Evolutionary conservation across 371 early-diverging fungal species (phyloP).

Genomic region (Umbelopsis sp.): DNA sequence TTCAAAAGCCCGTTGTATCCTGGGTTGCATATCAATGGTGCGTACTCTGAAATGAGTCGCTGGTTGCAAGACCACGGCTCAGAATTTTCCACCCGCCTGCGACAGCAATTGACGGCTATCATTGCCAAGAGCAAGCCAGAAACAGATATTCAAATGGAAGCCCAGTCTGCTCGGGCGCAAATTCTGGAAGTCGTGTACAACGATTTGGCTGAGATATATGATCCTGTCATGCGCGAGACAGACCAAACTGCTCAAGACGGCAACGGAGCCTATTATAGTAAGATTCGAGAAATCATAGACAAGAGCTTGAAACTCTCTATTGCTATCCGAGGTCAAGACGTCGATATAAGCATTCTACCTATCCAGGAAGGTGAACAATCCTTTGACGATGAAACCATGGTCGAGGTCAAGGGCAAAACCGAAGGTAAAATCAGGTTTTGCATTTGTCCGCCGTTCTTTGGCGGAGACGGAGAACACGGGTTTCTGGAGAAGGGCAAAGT

Average conservation of each 20-base stretch:
- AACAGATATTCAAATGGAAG: constrained; percentile 49
- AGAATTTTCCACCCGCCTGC: constrained; percentile 52
- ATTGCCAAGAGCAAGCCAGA: constrained; percentile 52
- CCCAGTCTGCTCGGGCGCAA: constrained; percentile 36
- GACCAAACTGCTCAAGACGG: constrained; percentile 38
- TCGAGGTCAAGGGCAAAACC: constrained; percentile 39
- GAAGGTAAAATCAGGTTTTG: constrained; percentile 34
- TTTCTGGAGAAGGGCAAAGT: constrained; percentile 56
- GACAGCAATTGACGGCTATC: constrained; percentile 63
- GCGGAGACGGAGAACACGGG: constrained; percentile 46
- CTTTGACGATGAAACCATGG: constrained; percentile 51
- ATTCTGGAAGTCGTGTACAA: constrained; percentile 44
- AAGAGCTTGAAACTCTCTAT: constrained; percentile 55
- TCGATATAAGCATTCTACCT: constrained; percentile 51
- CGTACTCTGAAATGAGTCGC: constrained; percentile 50
- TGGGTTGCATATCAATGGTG: constrained; percentile 54
- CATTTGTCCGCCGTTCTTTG: constrained; percentile 41
- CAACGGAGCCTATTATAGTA: constrained; percentile 39
- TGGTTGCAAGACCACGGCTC: constrained; percentile 58
- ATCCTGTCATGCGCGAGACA: constrained; percentile 50
- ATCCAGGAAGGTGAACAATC: constrained; percentile 47
- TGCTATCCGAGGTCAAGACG: constrained; percentile 63
- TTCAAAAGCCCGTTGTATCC: constrained; percentile 58
- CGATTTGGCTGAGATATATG: constrained; percentile 47
- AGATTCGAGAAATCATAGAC: constrained; percentile 58